Percentiles rank a stretch among this genome's conserved stretches.
Conservation (phyloP, 2,329 filamentous ascomycete genomes). For the Colletotrichum falcatum region DNA sequence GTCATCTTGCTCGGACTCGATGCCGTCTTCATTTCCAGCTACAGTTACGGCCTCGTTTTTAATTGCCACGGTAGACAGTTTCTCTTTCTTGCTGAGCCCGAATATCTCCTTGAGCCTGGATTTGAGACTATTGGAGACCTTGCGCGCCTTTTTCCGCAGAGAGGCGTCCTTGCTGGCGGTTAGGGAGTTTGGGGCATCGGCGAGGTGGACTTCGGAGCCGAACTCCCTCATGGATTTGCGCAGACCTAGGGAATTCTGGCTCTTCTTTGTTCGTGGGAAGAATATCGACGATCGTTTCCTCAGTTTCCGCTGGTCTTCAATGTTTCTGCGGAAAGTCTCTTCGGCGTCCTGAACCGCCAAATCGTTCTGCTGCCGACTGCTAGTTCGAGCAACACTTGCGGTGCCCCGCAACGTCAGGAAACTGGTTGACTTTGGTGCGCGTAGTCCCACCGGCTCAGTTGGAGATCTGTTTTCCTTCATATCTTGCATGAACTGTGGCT, state of each 20-base stretch:
- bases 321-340: constrained; percentile 52
- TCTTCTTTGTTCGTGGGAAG: constrained; percentile 54
- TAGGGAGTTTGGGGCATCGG: constrained; percentile 38
- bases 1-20: constrained; percentile 42
- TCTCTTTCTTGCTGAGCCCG: constrained; percentile 53
- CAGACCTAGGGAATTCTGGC: constrained; percentile 52
- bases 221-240: constrained; percentile 58
- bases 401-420: constrained; percentile 56
- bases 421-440: constrained; percentile 67
- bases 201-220: constrained; percentile 50
- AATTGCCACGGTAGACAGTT: constrained; percentile 59
- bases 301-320: constrained; percentile 51
- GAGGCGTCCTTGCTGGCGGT: constrained; percentile 23
- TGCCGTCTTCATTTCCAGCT: not conserved
- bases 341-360: constrained; percentile 52
- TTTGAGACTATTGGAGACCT: constrained; percentile 72
- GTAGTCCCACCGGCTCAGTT: constrained; percentile 46
- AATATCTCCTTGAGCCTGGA: constrained; percentile 72
- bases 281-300: constrained; percentile 58
- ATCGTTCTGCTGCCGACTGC: constrained; percentile 48
- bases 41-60: constrained; percentile 59
- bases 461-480: not conserved
- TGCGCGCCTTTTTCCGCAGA: constrained; percentile 67
- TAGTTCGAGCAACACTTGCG: constrained; percentile 39
- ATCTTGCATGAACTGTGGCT: constrained; percentile 16